Base-by-base conservation (phyloP, 192 early-diverging fungal genomes). In the Cetraspora pellucida region DNA sequence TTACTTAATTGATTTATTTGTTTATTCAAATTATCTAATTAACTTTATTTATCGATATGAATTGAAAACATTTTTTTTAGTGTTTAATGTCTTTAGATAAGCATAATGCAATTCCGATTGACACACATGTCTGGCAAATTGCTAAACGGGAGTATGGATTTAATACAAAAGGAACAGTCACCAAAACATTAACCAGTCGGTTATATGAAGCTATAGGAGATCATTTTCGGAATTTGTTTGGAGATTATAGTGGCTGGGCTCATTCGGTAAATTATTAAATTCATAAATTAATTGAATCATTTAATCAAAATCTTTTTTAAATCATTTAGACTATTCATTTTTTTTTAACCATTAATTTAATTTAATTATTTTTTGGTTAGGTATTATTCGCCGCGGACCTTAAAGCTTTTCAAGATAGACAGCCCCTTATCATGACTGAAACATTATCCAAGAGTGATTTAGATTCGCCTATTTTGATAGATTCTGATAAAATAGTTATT, bases 101-200 rank as follows among this genome's bases (percentile, higher is more conserved):
- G 66, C 76, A 79, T 0, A 86, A 89, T 13, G 88, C 90, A 0
- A 91, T 95, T 23, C 95, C 95, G 0, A 91, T 99, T 0, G 97
- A 99, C 73, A 96, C 95, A 1, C 97, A 99, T 78, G 95, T 99
- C 0, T 96, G 95, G 94, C 93, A 97, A 81, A 96, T 98, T 52
- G 97, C 95, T 1, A 75, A 87, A 25, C 84, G 91, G 31, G 90
- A 96, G 52, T 98, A 97, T 79, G 81, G 84, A 46, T 87, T 94
- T 19, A 74, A 78, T 11, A 80, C 74, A 7, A 80, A 79, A 27
- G 77, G 82, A 47, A 81, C 87, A 19, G 79, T 66, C 0, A 72
- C 79, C 50, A 95, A 93, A 69, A 81, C 91, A 7, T 84, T 97
- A 55, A 91, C 89, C 5, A 68, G 82, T 8, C 89, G 85, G 64